Evolutionary conservation across 1,284 basidiomycete genomes (phyloP).

Genomic region (Sutorius eximius): DNA sequence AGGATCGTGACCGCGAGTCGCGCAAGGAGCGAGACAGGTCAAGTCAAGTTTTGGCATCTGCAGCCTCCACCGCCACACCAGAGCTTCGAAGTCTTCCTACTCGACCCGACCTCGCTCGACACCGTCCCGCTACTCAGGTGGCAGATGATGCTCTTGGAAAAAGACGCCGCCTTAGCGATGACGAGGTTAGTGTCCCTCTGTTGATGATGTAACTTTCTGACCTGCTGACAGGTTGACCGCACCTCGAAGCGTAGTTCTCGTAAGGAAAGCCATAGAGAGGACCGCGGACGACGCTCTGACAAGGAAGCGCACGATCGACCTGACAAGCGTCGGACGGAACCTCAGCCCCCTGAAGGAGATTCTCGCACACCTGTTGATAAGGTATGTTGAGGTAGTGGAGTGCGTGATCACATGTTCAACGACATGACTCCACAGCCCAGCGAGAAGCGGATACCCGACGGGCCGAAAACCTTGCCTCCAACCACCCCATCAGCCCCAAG

Average conservation of each 20-base stretch:
- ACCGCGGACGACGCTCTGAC: slow-evolving; percentile 64
- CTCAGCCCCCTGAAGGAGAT: slow-evolving; percentile 51
- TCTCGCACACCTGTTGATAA: slow-evolving; percentile 55
- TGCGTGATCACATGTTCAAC: slow-evolving; percentile 5
- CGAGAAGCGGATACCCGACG: slow-evolving; percentile 61
- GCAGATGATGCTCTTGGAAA: slow-evolving; percentile 65
- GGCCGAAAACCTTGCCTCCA: slow-evolving; percentile 54
- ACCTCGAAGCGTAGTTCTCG: slow-evolving; percentile 71
- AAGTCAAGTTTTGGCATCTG: slow-evolving; percentile 35
- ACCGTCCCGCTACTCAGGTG: slow-evolving; percentile 44
- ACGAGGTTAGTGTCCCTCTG: slow-evolving; percentile 48
- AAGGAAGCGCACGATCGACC: slow-evolving; percentile 67
- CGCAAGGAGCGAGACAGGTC: slow-evolving; percentile 53
- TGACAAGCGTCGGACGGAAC: slow-evolving; percentile 65
- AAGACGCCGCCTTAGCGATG: slow-evolving; percentile 62
- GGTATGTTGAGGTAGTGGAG: slow-evolving; percentile 37
- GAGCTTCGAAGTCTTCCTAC: slow-evolving; percentile 57
- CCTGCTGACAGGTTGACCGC: slow-evolving; percentile 56
- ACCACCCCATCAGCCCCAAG: slow-evolving; percentile 70
- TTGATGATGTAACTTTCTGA: slow-evolving; percentile 14
- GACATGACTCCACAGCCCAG: slow-evolving; percentile 35
- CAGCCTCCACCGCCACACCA: slow-evolving; percentile 24
- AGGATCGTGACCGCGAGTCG: slow-evolving; percentile 42
- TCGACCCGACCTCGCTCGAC: slow-evolving; percentile 58
- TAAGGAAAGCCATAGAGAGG: slow-evolving; percentile 73